Evolutionary conservation across 2,329 filamentous ascomycete species (phyloP).

Genomic region (Sporothrix sp.): DNA sequence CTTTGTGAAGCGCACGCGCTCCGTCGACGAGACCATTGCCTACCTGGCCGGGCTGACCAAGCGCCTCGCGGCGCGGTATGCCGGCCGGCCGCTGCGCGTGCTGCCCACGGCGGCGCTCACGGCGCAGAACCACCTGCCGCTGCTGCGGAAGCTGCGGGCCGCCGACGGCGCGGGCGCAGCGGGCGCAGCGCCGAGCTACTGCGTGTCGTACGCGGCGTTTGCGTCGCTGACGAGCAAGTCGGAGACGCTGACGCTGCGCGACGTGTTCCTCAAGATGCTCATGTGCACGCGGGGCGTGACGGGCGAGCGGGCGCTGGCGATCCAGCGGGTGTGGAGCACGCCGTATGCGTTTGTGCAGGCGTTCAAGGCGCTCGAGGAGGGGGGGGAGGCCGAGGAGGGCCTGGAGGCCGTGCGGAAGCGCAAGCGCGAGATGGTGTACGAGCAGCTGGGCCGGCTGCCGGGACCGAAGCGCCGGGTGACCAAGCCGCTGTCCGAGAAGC

Average conservation of each 20-base stretch:
- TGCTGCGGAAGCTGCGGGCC: slow-evolving; percentile 47
- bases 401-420: slow-evolving; percentile 38
- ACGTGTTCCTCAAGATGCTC: slow-evolving; percentile 74
- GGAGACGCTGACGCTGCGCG: slow-evolving; percentile 60
- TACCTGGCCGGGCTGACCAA: slow-evolving; percentile 66
- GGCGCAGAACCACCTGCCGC: slow-evolving; percentile 53
- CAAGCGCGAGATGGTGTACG: slow-evolving; percentile 50
- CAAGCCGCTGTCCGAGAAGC: slow-evolving; percentile 55
- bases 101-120: slow-evolving; percentile 58
- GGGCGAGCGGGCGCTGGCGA: slow-evolving; percentile 68
- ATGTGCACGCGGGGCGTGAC: slow-evolving; percentile 71
- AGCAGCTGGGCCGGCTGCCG: slow-evolving; percentile 46
- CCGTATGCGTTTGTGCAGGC: slow-evolving; percentile 63
- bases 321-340: slow-evolving; percentile 69
- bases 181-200: slow-evolving; percentile 33
- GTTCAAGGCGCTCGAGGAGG: slow-evolving; percentile 47
- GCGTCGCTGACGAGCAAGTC: slow-evolving; percentile 66
- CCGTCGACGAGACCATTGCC: slow-evolving; percentile 66
- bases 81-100: slow-evolving; percentile 45
- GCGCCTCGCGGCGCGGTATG: slow-evolving; percentile 56
- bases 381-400: slow-evolving; percentile 3
- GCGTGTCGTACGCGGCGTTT: slow-evolving; percentile 63
- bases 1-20: slow-evolving; percentile 66
- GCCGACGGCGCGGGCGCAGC: too few relatives aligned
- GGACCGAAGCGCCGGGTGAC: slow-evolving; percentile 58